phyloP scores from a whole-genome alignment of 352 stramenopile genomes.

The Globisporangium acanthophoron region DNA sequence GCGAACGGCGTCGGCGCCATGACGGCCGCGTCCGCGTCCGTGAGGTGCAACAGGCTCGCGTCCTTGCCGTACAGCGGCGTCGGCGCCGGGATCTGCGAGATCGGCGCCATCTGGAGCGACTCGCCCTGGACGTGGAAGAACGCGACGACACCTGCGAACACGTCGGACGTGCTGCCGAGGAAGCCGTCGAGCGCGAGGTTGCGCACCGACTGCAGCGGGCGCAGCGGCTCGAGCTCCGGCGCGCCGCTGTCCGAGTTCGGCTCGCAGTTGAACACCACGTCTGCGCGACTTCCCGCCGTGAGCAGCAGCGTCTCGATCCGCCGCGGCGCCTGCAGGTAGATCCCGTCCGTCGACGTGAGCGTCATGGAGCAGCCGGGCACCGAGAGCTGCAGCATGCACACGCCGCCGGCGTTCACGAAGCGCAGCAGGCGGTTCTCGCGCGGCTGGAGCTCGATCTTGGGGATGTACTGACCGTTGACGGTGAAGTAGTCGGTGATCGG shows the following conservation, averaged over 20 bases:
- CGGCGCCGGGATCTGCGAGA: conserved; percentile 27
- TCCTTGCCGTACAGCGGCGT: conserved; percentile 34
- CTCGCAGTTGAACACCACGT: conserved; percentile 58
- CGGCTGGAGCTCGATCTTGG: conserved; percentile 46
- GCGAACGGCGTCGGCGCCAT: conserved; percentile 35
- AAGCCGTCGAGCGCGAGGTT: conserved; percentile 32
- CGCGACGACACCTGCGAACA: conserved; percentile 49
- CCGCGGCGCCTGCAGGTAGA: conserved; percentile 39
- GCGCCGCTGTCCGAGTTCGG: conserved; percentile 14
- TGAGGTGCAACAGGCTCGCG: conserved; percentile 34
- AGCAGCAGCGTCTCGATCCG: conserved; percentile 41
- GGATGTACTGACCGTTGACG: conserved; percentile 68
- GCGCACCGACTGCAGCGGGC: conserved; percentile 51
- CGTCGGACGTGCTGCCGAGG: conserved; percentile 47
- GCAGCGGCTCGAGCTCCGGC: conserved; percentile 24
- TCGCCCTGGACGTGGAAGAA: conserved; percentile 53
- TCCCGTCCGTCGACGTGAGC: conserved; percentile 49
- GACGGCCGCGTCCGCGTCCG: conserved; percentile 18
- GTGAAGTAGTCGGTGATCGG: conserved; percentile 53
- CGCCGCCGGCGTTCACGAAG: conserved; percentile 54
- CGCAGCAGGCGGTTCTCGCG: conserved; percentile 54
- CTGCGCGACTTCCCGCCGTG: conserved; percentile 46
- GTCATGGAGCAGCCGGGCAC: conserved; percentile 57
- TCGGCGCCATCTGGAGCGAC: conserved; percentile 21
- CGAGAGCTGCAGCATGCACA: conserved; percentile 44